Evolutionary conservation across 495 filamentous ascomycete species (phyloP), one percentile per base, ranked within the genome.

Genomic region (Talaromyces wortmannii): DNA sequence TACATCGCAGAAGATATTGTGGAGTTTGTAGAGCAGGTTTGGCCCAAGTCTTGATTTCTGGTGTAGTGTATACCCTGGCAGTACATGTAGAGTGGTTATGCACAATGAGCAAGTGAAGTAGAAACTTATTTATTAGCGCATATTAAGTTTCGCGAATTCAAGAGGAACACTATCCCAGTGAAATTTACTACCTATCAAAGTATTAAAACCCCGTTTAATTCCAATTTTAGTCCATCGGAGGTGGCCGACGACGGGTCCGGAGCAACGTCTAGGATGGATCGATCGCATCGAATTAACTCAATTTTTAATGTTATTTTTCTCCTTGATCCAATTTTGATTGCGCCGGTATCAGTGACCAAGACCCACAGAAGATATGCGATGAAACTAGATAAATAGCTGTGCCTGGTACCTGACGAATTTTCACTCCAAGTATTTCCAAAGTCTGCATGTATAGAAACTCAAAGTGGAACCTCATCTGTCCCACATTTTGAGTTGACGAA

Each of bases 1-100:
- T 61, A 62, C 29, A 65, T 88, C 47, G 69, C 83, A 33, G 57
- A 69, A 13, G 86, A 89, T 64, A 53, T 89, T 6, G 71, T 74
- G 12, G 76, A 78, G 15, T 90, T 85, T 63, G 67, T 82, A 12
- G 51, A 66, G 12, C 68, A 79, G 57, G 69, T 71, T 3, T 75
- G 69, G 70, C 30, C 32, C n/a, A 32, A 43, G 33, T 13, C 13
- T 40, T 40, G 36, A 40, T 23, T 23, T 23, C 23, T 23, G 23
- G 23, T 23, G 23, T 1, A 23, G 4, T 23, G 23, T 4, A 23
- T 23, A 23, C 4, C 4, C 4, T 23, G 23, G 23, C 4, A 23
- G 23, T 23, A 23, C 4, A 23, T 23, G 4, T 23, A 23, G 23
- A 2, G 23, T 23, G 23, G 4, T 23, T 23, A 23, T 23, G 23